These are phyloP conservation scores for Paratinospora sagittata DNA, from an alignment of 164 flowering plant species.

Conservation along the genomic window DNA sequence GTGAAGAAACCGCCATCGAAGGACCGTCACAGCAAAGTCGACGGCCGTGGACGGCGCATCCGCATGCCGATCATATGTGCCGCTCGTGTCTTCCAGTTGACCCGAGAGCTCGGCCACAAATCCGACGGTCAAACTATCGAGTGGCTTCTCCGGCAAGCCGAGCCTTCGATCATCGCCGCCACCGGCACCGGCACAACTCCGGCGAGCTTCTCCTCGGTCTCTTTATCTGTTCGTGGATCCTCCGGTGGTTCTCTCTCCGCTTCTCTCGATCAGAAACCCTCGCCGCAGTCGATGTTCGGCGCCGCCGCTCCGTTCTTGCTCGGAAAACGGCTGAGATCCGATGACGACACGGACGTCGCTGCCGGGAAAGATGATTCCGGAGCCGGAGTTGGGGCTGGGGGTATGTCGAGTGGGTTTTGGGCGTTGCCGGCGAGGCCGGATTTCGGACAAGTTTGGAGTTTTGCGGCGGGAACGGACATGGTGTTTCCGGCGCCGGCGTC, in stretches of 20 bases:
- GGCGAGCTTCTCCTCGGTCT: slow-evolving; percentile 49
- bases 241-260: slow-evolving; percentile 19
- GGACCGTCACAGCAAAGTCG: slow-evolving; percentile 20
- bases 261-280: slow-evolving; percentile 41
- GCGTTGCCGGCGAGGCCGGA: slow-evolving; percentile 74
- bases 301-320: slow-evolving; percentile 62
- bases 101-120: slow-evolving; percentile 29
- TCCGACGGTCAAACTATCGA: slow-evolving; percentile 26
- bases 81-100: slow-evolving; percentile 28
- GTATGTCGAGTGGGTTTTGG: slow-evolving; percentile 44
- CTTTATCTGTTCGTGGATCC: slow-evolving; percentile 37
- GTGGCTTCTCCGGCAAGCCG: slow-evolving; percentile 21
- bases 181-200: slow-evolving; percentile 17
- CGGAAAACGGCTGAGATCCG: slow-evolving; percentile 64
- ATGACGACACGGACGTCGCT: slow-evolving; percentile 31
- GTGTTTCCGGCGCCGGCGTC: slow-evolving; percentile 26
- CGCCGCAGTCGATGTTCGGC: slow-evolving; percentile 8
- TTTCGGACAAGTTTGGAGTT: slow-evolving; percentile 78
- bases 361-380: slow-evolving; percentile 26
- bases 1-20: slow-evolving; percentile 13
- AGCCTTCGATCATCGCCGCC: slow-evolving; percentile 19
- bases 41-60: slow-evolving; percentile 26
- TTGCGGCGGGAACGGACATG: slow-evolving; percentile 54
- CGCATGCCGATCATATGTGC: slow-evolving; percentile 30
- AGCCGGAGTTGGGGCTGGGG: slow-evolving; percentile 18